Base-by-base conservation (phyloP, 1,284 basidiomycete species). In the Porodaedalea pini region DNA sequence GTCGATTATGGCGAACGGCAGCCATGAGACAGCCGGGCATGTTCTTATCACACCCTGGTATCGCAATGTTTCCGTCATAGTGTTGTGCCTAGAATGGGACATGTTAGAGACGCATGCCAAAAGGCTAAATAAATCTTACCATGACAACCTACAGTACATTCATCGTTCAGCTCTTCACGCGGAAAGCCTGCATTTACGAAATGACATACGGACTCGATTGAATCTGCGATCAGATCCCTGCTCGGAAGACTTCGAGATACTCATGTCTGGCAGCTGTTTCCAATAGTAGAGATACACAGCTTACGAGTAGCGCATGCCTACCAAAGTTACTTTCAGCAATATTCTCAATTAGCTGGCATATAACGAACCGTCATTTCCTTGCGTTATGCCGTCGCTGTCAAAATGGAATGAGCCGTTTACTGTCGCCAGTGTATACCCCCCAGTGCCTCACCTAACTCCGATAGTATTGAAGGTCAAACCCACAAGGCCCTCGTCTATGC, bases 21-120 rank as follows among this genome's bases (percentile, higher is more conserved):
- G 92, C 92, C 67, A 94, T 93, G 60, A 94, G 76, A 63, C 87
- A 89, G 21, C 91, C 93, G 13, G 93, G 93, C 91, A 94, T 94
- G 69, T 94, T 94, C 75, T 95, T 96, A 74, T 96, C 92, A 64
- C 92, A 94, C 62, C 87, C 88, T 27, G 86, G 90, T 59, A 90
- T 78, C 2, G 87, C 82, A 60, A 94, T 90, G 65, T 91, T 91
- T n/a, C 80, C 91, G 62, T 94, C 91, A 66, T 94, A 90, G 69
- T 91, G 84, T 78, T 92, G 89, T 13, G 88, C 89, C 86, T 88
- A 58, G 31, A 61, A 25, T 29, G 11, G 27, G 17, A 45, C n/a
- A 47, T 23, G 17, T 17, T 25, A 49, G 21, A 34, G 27, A 29
- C n/a, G n/a, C n/a, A n/a, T 43, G 6, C 17, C 27, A 4, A 23